Percentiles rank a stretch among this genome's conserved stretches.
Conservation (phyloP, 441 rosid genomes). For the Geranium incanum region DNA sequence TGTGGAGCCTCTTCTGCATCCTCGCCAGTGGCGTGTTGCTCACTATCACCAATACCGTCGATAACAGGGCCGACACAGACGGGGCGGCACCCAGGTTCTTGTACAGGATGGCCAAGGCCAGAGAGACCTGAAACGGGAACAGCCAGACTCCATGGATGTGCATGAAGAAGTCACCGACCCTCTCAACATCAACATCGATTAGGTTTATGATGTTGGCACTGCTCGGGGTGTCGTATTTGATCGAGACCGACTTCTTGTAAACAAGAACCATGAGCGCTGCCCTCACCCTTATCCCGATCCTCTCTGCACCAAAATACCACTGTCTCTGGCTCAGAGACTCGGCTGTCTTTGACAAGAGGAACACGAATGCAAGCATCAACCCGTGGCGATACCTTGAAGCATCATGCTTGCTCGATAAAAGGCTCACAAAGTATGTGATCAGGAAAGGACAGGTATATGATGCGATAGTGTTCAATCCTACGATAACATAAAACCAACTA, state of each 20-base stretch:
- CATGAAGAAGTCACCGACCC: constrained; percentile 58
- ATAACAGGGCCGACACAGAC: constrained; percentile 42
- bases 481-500: constrained; percentile 11
- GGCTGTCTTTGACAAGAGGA: constrained; percentile 54
- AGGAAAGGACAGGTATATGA: constrained; percentile 57
- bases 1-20: constrained; percentile 44
- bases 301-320: constrained; percentile 70
- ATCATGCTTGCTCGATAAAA: constrained; percentile 36
- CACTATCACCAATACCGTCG: constrained; percentile 51
- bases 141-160: constrained; percentile 63
- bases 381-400: constrained; percentile 36
- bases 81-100: constrained; percentile 56
- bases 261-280: constrained; percentile 49
- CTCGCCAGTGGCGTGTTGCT: constrained; percentile 57
- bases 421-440: constrained; percentile 52
- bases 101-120: constrained; percentile 49
- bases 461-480: constrained; percentile 54
- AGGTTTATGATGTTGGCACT: constrained; percentile 49
- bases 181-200: constrained; percentile 59
- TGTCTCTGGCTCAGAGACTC: constrained; percentile 58
- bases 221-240: constrained; percentile 32
- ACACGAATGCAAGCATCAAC: constrained; percentile 42
- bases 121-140: constrained; percentile 53
- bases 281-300: constrained; percentile 22
- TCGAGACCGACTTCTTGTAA: constrained; percentile 46